These are phyloP conservation scores for Ceratobasidium sp. DNA, from an alignment of 1,284 basidiomycete genomes.

Conservation along the genomic window DNA sequence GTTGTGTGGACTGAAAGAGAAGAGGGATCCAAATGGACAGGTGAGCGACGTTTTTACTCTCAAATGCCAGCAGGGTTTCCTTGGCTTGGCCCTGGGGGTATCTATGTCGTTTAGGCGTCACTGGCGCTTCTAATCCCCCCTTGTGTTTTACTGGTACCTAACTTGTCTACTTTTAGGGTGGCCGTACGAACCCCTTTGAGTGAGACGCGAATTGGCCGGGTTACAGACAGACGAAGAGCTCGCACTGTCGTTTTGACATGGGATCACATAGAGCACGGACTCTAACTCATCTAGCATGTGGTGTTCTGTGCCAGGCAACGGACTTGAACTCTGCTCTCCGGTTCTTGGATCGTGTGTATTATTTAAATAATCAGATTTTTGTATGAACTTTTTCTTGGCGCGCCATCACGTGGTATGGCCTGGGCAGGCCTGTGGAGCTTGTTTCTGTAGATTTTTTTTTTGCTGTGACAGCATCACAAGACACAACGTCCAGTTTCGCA, in stretches of 20 bases:
- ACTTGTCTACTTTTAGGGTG: slow-evolving; percentile 10
- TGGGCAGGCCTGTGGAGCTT: no score
- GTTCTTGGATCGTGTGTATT: background rate
- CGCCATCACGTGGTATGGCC: slow-evolving; percentile 2
- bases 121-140: background rate
- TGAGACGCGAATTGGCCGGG: slow-evolving; percentile 10
- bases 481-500: background rate
- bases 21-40: slow-evolving; percentile 22
- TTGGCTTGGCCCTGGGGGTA: background rate
- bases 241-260: background rate
- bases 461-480: no score
- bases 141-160: background rate
- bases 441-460: no score
- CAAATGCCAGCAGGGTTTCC: background rate
- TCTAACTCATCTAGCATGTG: background rate
- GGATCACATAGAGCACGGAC: background rate
- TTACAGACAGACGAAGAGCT: background rate
- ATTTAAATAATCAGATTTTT: background rate
- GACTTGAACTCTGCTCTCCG: background rate
- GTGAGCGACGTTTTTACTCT: slow-evolving; percentile 2
- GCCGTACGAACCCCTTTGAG: slow-evolving; percentile 37
- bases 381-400: background rate
- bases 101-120: background rate
- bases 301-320: background rate
- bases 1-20: slow-evolving; percentile 42